A percentile compares a stretch with the other conserved stretches of the same genome.
phyloP scores from a whole-genome alignment of 2,329 filamentous ascomycete species.

The Alternaria sp. region DNA sequence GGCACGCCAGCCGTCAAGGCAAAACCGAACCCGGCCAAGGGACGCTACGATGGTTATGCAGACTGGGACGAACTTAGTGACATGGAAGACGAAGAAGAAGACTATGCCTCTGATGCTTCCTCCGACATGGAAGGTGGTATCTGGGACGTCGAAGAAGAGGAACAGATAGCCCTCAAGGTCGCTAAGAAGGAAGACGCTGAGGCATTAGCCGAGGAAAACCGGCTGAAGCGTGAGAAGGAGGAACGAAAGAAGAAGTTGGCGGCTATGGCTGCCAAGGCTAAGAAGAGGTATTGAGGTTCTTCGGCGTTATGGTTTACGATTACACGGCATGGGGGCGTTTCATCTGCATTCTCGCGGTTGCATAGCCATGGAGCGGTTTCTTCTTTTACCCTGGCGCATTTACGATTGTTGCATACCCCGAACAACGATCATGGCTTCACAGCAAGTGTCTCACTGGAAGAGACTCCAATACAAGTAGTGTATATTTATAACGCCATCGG shows the following conservation, averaged over 20 bases:
- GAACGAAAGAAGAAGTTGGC: conserved; percentile 47
- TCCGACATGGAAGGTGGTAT: conserved; percentile 83
- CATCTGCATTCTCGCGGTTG: conserved; percentile 36
- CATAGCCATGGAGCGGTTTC: conserved; percentile 45
- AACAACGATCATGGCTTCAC: conserved; percentile 29
- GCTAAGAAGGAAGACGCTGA: conserved; percentile 74
- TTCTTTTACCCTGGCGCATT: conserved; percentile 32
- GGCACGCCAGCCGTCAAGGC: conserved; percentile 39
- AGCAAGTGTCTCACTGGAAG: conserved; percentile 24
- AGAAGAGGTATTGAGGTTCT: conserved; percentile 40
- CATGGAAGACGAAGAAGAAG: conserved; percentile 68
- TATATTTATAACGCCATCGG: conserved; percentile 21
- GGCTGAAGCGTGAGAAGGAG: conserved; percentile 47
- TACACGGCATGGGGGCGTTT: conserved; percentile 40
- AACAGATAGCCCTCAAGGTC: conserved; percentile 67
- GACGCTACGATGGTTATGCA: conserved; percentile 51
- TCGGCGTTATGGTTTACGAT: conserved; percentile 39
- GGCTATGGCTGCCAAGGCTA: conserved; percentile 42
- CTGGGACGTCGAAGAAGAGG: conserved; percentile 78
- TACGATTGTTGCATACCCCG: conserved; percentile 27
- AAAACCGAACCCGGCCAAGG: conserved; percentile 42
- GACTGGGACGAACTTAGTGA: conserved; percentile 51
- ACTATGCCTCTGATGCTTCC: conserved; percentile 71
- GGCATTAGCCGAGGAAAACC: conserved; percentile 66
- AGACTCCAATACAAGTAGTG: conserved; percentile 26